phyloP scores from a whole-genome alignment of 345 rosid species.

The Lepidium africanum region DNA sequence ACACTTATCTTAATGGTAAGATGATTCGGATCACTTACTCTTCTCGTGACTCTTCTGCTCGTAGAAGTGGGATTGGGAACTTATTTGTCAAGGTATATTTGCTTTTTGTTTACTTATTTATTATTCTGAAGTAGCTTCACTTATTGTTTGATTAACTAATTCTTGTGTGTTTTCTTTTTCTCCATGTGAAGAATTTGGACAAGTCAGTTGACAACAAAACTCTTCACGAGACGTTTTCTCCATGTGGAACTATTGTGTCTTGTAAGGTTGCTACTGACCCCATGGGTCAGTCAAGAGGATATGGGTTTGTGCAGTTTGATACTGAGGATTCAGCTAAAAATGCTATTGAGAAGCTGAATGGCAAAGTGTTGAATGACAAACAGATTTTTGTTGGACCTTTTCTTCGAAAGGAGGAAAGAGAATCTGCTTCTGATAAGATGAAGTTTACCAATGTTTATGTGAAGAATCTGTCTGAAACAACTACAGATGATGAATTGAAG shows the following conservation, averaged over 20 bases:
- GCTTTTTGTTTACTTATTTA: neutral
- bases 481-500: slow-evolving; percentile 55
- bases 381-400: slow-evolving; percentile 79
- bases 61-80: slow-evolving; percentile 74
- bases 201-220: slow-evolving; percentile 75
- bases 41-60: slow-evolving; percentile 60
- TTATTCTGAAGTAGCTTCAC: neutral
- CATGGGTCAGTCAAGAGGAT: slow-evolving; percentile 70
- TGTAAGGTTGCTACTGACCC: slow-evolving; percentile 75
- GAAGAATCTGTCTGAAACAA: slow-evolving; percentile 59
- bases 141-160: neutral
- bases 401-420: slow-evolving; percentile 71
- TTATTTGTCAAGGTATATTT: slow-evolving; percentile 57
- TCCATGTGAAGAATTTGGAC: slow-evolving; percentile 54
- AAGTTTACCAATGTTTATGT: slow-evolving; percentile 67
- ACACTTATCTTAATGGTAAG: slow-evolving; percentile 58
- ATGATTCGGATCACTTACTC: slow-evolving; percentile 83
- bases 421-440: slow-evolving; percentile 38
- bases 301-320: slow-evolving; percentile 82
- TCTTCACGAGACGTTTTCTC: slow-evolving; percentile 58
- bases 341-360: slow-evolving; percentile 70
- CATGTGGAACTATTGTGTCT: slow-evolving; percentile 57
- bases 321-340: slow-evolving; percentile 55
- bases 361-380: slow-evolving; percentile 63
- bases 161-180: neutral